Conservation (phyloP, 208 protist genomes). For the Tritrichomonas foetus region DNA sequence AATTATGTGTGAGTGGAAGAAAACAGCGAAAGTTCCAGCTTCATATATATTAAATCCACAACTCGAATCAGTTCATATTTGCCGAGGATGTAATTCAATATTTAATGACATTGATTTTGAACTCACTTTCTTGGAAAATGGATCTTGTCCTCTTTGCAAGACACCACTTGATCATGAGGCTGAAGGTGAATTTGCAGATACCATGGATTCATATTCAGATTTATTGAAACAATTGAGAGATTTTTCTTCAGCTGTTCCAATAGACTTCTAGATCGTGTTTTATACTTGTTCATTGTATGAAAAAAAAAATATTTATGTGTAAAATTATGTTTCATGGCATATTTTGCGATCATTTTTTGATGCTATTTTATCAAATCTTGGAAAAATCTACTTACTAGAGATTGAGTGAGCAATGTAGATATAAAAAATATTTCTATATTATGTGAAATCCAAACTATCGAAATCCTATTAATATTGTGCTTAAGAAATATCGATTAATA, state of each 20-base stretch:
- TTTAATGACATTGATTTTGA: constrained; percentile 27
- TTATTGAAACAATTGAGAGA: background rate
- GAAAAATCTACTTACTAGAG: too few species aligned
- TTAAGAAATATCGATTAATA: too few species aligned
- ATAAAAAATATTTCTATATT: too few species aligned
- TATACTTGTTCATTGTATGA: background rate
- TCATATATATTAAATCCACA: constrained; percentile 13
- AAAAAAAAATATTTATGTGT: background rate
- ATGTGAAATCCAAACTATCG: too few species aligned
- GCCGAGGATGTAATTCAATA: constrained; percentile 18
- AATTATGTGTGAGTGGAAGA: constrained; percentile 20
- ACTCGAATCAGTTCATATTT: background rate
- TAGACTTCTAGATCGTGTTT: constrained; percentile 10
- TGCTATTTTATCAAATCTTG: too few species aligned
- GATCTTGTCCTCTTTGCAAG: constrained; percentile 8
- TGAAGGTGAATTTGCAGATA: constrained; percentile 36
- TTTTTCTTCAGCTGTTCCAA: background rate
- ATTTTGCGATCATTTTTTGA: too few species aligned
- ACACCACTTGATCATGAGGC: background rate
- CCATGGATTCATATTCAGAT: constrained; percentile 5
- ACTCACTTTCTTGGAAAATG: constrained; percentile 16
- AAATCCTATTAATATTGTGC: too few species aligned
- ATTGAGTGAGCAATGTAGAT: too few species aligned
- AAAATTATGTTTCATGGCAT: too few species aligned
- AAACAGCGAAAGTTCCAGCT: background rate